phyloP scores from a whole-genome alignment of 2,329 filamentous ascomycete genomes.

The Trichoderma koningii region DNA sequence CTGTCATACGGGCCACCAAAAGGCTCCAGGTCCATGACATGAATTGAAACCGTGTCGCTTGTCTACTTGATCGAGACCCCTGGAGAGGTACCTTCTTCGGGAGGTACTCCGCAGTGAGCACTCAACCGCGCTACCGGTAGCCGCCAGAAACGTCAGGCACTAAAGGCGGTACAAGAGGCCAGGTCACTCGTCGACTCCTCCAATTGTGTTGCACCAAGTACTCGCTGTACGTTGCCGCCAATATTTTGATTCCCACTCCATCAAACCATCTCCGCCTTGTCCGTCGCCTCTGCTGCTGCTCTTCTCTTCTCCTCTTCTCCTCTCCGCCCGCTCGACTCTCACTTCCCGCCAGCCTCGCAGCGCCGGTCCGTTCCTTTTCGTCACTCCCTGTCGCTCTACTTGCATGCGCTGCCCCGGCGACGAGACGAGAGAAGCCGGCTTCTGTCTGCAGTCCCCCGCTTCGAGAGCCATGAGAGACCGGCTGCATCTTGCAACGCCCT shows the following conservation, averaged over 20 bases:
- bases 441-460: constrained; percentile 3
- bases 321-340: background rate
- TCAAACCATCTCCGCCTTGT: constrained; percentile 20
- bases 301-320: background rate
- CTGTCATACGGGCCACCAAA: constrained; percentile 2
- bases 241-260: background rate
- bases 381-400: background rate
- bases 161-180: constrained; percentile 26
- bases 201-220: constrained; percentile 2
- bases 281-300: constrained; percentile 10
- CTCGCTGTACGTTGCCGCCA: constrained; percentile 1
- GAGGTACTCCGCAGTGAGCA: too few species aligned
- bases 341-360: constrained; percentile 15
- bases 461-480: constrained; percentile 33
- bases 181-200: constrained; percentile 21
- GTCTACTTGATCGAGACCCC: too few species aligned
- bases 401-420: background rate
- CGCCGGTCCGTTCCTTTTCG: background rate
- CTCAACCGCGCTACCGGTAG: background rate
- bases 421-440: background rate
- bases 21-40: too few species aligned
- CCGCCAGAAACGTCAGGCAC: constrained; percentile 29
- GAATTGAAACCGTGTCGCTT: too few species aligned
- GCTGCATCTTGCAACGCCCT: constrained; percentile 27
- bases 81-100: too few species aligned